A percentile compares a stretch with the other conserved stretches of the same genome.
Conservation (phyloP, 306 rosid species). For the Prunus padus region DNA sequence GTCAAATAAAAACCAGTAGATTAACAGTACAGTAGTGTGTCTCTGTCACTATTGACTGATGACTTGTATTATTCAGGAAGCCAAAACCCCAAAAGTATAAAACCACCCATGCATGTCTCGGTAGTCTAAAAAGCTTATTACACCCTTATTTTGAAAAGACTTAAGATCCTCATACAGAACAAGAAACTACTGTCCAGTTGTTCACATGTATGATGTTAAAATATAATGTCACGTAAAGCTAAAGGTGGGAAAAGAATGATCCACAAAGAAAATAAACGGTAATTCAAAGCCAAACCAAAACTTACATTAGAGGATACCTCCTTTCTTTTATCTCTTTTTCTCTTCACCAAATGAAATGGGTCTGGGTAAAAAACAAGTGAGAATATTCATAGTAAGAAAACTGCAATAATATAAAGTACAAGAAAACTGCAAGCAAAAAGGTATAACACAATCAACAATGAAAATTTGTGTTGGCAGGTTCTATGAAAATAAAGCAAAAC, state of each 20-base stretch:
- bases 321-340: constrained; percentile 87
- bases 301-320: constrained; percentile 48
- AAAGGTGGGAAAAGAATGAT: neutral
- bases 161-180: neutral
- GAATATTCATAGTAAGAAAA: constrained; percentile 4
- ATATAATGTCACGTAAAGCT: neutral
- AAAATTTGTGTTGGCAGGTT: neutral
- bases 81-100: neutral
- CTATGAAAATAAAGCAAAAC: neutral
- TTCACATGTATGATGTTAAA: neutral
- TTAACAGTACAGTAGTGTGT: neutral
- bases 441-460: neutral
- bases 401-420: neutral
- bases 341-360: constrained; percentile 93
- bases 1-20: neutral
- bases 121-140: neutral
- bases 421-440: neutral
- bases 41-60: neutral
- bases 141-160: neutral
- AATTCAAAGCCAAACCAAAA: neutral
- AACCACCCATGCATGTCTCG: neutral
- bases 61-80: neutral
- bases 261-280: neutral
- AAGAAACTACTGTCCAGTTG: neutral
- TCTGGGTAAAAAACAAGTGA: constrained; percentile 41